Base-by-base conservation (phyloP, 768 basidiomycete species). In the Lactifluus volemus region DNA sequence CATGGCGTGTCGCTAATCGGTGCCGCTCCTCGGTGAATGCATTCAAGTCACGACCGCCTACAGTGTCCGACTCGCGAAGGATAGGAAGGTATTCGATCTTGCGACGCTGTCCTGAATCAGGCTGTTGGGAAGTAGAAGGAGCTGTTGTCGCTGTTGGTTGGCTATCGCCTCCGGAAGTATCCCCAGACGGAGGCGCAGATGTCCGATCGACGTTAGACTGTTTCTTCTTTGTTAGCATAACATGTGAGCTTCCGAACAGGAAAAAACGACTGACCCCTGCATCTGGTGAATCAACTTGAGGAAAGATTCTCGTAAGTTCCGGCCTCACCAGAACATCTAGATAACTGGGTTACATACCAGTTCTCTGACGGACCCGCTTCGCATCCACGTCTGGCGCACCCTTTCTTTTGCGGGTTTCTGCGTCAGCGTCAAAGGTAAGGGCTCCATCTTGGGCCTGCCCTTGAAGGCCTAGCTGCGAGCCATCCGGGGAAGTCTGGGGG, bases 21-120 rank as follows among this genome's bases (percentile, higher is more conserved):
- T 72, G 67, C 57, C 81, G 77, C 66, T 92, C 90, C 12, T 78
- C 75, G 54, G 88, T 83, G 58, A 96, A 73, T 11, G 74, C 66
- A 51, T 84, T 79, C 38, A 93, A 69, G 72, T 96, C 88, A 65
- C 92, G 84, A 34, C 94, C 94, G 29, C 92, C 94, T 60, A 83
- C 77, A 0, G 85, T 86, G 36, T 88, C 83, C 49, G 88, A 71
- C 64, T 88, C 87, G 15, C 89, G 86, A 10, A 81, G 83, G 17
- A 91, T 76, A 0, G 94, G 94, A 34, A 88, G 77, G 71, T 95
- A 97, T 74, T 92, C 89, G 65, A 97, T 87, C 74, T 89, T 94
- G 65, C 88, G 84, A 60, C 88, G 81, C 38, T 83, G 78, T 55
- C 81, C 74, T 70, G 78, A 67, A 63, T 75, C 75, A 47, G 63